phyloP scores from a whole-genome alignment of 2,329 filamentous ascomycete genomes.

The Colletotrichum orbiculare region DNA sequence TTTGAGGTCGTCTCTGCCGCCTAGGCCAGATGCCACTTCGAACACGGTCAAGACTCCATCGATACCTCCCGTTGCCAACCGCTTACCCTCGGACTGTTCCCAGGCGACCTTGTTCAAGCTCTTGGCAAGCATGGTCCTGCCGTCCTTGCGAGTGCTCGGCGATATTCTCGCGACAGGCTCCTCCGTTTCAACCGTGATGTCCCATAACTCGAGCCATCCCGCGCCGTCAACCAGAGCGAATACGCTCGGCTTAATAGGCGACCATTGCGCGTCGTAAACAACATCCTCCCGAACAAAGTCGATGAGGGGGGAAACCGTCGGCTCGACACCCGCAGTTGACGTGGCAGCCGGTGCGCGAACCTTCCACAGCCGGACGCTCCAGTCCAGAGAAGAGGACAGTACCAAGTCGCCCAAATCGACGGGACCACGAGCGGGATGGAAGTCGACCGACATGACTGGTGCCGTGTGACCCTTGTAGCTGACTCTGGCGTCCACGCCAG shows the following conservation, averaged over 20 bases:
- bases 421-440: slow-evolving; percentile 91
- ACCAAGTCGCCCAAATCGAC: slow-evolving; percentile 95
- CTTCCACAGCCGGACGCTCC: slow-evolving; percentile 98
- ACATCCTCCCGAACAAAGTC: slow-evolving; percentile 95
- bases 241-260: slow-evolving; percentile 90
- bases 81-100: slow-evolving; percentile 89
- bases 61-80: slow-evolving; percentile 89
- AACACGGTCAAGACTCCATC: slow-evolving; percentile 93
- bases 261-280: slow-evolving; percentile 97
- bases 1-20: slow-evolving; percentile 84
- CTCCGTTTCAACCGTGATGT: slow-evolving; percentile 91
- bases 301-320: slow-evolving; percentile 77
- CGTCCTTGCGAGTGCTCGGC: slow-evolving; percentile 74
- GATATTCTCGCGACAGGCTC: slow-evolving; percentile 86
- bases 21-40: slow-evolving; percentile 85
- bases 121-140: slow-evolving; percentile 78
- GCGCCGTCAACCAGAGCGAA: slow-evolving; percentile 95
- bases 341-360: slow-evolving; percentile 83
- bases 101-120: slow-evolving; percentile 95
- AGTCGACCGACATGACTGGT: slow-evolving; percentile 95
- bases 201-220: slow-evolving; percentile 93
- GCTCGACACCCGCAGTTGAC: slow-evolving; percentile 67
- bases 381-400: slow-evolving; percentile 91
- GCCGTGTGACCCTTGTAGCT: slow-evolving; percentile 91
- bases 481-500: slow-evolving; percentile 89